Evolutionary conservation across 192 early-diverging fungal species (phyloP).

Genomic region (Entomortierella parvispora): DNA sequence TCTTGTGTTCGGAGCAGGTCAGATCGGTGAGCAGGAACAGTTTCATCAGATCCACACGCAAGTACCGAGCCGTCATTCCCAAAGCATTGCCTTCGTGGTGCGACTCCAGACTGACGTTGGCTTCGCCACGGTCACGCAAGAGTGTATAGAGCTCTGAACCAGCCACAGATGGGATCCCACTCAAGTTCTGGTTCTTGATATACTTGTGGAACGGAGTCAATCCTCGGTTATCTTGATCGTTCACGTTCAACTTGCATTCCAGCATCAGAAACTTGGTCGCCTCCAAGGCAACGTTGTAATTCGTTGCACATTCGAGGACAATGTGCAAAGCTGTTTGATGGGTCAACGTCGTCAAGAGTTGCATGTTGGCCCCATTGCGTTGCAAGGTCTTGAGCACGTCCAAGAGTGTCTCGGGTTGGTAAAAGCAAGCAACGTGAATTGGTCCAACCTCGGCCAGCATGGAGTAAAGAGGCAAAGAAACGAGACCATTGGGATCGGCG

Average conservation of each 20-base stretch:
- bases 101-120: conserved; percentile 34
- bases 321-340: conserved; percentile 42
- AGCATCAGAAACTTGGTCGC: conserved; percentile 26
- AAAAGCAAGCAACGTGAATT: conserved; percentile 41
- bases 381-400: conserved; percentile 41
- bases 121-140: conserved; percentile 32
- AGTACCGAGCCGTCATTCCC: conserved; percentile 37
- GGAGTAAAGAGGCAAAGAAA: conserved; percentile 33
- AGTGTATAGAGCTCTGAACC: conserved; percentile 40
- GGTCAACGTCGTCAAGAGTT: conserved; percentile 30
- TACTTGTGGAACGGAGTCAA: conserved; percentile 51
- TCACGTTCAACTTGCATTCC: conserved; percentile 37
- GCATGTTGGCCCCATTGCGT: conserved; percentile 47
- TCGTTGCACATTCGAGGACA: conserved; percentile 43
- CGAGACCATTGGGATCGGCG: conserved; percentile 10
- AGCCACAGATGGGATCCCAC: conserved; percentile 38
- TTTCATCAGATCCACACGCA: conserved; percentile 46
- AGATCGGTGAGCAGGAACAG: conserved; percentile 41
- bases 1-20: conserved; percentile 36
- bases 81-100: conserved; percentile 41
- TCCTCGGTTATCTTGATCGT: conserved; percentile 42
- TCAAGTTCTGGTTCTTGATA: conserved; percentile 41
- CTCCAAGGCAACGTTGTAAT: conserved; percentile 30
- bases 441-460: conserved; percentile 46
- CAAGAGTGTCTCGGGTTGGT: conserved; percentile 37